Evolutionary conservation across 331 rosid species (phyloP).

Genomic region (Rosa hybrid): DNA sequence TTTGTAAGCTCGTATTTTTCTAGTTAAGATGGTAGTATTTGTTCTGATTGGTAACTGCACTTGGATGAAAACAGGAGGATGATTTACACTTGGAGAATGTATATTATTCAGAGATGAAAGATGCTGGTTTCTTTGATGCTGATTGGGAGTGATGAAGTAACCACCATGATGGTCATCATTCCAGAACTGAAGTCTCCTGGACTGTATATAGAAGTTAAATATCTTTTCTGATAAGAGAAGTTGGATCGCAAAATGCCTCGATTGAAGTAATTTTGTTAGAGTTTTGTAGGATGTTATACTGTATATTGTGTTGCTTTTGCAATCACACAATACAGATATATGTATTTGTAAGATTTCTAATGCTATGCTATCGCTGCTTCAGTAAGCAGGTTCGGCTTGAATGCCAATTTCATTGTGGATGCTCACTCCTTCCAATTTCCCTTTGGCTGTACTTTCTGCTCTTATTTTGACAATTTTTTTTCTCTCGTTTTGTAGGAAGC

Average conservation of each 20-base stretch:
- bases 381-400: background rate
- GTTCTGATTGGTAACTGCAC: background rate
- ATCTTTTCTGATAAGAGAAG: constrained; percentile 17
- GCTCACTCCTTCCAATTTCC: background rate
- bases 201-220: background rate
- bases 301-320: constrained; percentile 3
- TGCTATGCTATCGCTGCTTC: background rate
- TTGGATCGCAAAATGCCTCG: background rate
- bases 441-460: background rate
- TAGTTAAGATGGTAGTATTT: background rate
- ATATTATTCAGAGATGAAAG: constrained; percentile 96
- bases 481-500: too few species aligned
- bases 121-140: constrained; percentile 80
- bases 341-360: background rate
- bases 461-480: background rate
- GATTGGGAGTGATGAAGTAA: constrained; percentile 67
- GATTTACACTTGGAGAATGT: constrained; percentile 80
- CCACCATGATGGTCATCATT: background rate
- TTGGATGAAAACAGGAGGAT: constrained; percentile 60
- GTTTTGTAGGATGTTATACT: background rate
- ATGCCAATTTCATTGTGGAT: background rate
- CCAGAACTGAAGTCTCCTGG: background rate
- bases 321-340: background rate
- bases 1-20: background rate
- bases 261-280: background rate